Conservation (phyloP, 805 yeast genomes). For the Starmerella kuoi region DNA sequence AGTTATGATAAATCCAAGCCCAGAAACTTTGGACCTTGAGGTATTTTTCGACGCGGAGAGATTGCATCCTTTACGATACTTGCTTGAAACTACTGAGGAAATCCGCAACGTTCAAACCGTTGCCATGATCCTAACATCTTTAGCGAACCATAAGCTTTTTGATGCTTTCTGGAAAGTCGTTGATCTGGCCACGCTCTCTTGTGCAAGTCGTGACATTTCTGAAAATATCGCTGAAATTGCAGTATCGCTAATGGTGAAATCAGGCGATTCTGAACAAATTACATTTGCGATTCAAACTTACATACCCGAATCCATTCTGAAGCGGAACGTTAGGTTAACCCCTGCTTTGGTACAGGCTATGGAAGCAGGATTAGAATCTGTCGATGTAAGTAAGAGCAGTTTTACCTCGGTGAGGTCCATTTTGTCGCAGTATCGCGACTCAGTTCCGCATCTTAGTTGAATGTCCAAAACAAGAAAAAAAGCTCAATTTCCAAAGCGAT, state of each 20-base stretch:
- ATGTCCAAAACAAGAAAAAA: background rate
- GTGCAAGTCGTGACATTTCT: conserved; percentile 19
- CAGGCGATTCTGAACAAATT: conserved; percentile 24
- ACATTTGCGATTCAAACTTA: conserved; percentile 19
- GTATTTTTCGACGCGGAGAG: conserved; percentile 14
- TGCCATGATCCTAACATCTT: conserved; percentile 23
- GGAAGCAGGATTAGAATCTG: conserved; percentile 16
- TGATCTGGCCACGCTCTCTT: conserved; percentile 16
- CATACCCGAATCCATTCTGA: conserved; percentile 19
- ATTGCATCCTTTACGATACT: conserved; percentile 7
- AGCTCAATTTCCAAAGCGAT: no score
- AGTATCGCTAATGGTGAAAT: conserved; percentile 24
- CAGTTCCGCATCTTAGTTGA: background rate
- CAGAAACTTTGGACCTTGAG: background rate
- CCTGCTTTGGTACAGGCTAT: conserved; percentile 11
- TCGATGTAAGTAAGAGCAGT: conserved; percentile 18
- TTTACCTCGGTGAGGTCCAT: conserved; percentile 17
- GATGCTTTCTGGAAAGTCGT: conserved; percentile 27
- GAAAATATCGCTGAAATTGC: conserved; percentile 18
- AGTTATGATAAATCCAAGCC: conserved; percentile 21
- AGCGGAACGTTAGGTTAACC: conserved; percentile 9
- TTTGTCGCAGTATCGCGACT: conserved; percentile 1
- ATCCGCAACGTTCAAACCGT: conserved; percentile 15
- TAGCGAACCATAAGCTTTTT: conserved; percentile 24
- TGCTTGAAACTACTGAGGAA: conserved; percentile 13